Base-by-base conservation (phyloP, 208 protist genomes). In the Blastocrithidia nonstop region DNA sequence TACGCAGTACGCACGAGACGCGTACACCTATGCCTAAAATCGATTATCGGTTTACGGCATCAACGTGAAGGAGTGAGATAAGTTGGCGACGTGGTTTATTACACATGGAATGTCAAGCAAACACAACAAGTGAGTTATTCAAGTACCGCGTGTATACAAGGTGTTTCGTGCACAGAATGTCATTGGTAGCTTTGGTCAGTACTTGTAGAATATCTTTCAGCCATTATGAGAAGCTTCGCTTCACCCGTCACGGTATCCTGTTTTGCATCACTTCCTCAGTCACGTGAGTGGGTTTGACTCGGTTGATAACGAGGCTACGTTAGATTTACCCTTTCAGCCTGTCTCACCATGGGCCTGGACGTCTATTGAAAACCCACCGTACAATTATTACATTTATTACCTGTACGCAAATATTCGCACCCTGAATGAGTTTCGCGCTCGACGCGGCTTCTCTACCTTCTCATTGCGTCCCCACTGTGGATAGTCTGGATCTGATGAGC, bases 321-420 rank as follows among this genome's bases (percentile, higher is more conserved):
- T 93, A 20, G 96, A 98, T 45, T 46, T 72, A 20, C 71, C 72
- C 15, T 86, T 95, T 50, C 70, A 57, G 1, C 54, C 67, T 17
- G 50, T 91, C n/a, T 79, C 70, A 21, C 93, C 96, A 48, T 73
- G 70, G 59, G 71, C 92, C 21, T 99, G 97, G 97, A 93, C 69
- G 17, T 43, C 67, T 3, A 62, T 87, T 13, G 73, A 91, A 36
- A 99, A 99, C 74, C 98, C 98, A 25, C 97, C 97, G 13, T 99
- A 99, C 67, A 88, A 90, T 39, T 99, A 99, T 65, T 99, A 98
- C 61, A 61, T 94, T 16, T 98, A 97, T 71, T 99, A 99, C 64
- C 77, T 99, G 32, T 99, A 97, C 61, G 95, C 96, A 22, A 99
- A 99, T 68, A 78, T 99, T 25, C 59, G 80, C 45, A 85, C 86